Evolutionary conservation across 768 basidiomycete genomes (phyloP), one percentile per base, ranked within the genome.

Genomic region (Strobilomyces echinocephalus): DNA sequence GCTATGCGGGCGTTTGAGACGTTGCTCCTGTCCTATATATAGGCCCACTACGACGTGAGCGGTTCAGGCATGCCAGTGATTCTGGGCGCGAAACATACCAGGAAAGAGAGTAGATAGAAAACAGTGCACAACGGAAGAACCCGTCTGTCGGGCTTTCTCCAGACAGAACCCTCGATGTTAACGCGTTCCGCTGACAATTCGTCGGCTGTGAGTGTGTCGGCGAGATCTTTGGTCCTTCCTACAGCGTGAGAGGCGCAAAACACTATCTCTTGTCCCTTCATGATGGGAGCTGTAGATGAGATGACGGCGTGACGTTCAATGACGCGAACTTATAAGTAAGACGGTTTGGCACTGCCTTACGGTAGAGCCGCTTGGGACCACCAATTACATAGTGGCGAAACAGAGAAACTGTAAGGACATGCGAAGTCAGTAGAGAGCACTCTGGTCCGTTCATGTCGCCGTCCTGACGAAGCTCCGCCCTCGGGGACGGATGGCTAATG

Each of bases 1-100:
- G 82, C 83, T 7, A 84, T 74, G n/a, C 77, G 74, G 39, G 82
- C 84, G 55, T 84, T 84, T 28, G 76, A 76, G 36, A 84, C 70
- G 58, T 84, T 82, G 42, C 60, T 70, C 20, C 63, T 60, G 48
- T 79, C 50, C 80, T 69, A 56, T 4, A 24, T 24, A 24, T 24
- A 14, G 21, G 33, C 40, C 24, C 10, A 20, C 24, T 12, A 16
- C 10, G 45, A 30, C 18, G 14, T 55, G 40, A 46, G 44, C 1
- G 11, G 18, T 46, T 33, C 26, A 18, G 11, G 28, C n/a, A 24
- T 24, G 24, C 4, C 1, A 45, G 8, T 3, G 20, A 31, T 26
- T 15, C 33, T 9, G 36, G 15, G n/a, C 11, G 12, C 11, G 35
- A 52, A 20, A 46, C 80, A 56, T 50, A 82, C 81, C 65, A 82